A percentile compares a stretch with the other conserved stretches of the same genome.
Evolutionary conservation across 176 grass and related monocot species (phyloP).

Genomic region (Echinochloa phyllopogon): DNA sequence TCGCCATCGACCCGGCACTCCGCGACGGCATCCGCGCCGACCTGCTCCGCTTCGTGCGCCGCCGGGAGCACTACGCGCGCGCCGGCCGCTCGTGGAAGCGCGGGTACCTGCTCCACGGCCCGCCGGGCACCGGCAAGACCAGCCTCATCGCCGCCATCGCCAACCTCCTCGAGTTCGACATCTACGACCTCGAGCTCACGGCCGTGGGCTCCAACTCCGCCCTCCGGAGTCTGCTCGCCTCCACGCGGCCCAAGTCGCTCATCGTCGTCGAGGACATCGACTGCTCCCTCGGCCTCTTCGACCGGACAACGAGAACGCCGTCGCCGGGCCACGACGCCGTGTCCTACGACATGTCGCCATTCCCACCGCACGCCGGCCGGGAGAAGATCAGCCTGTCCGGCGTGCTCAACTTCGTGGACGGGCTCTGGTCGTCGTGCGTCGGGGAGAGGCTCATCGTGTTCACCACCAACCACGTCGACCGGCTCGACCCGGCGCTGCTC

Average conservation of each 20-base stretch:
- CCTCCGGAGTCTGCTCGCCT: conserved; percentile 65
- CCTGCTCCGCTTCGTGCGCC: conserved; percentile 53
- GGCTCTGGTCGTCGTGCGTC: conserved; percentile 83
- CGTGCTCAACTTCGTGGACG: conserved; percentile 82
- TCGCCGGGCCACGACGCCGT: background rate
- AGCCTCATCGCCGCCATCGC: conserved; percentile 84
- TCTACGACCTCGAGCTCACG: conserved; percentile 91
- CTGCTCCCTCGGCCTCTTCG: conserved; percentile 74
- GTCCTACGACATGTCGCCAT: background rate
- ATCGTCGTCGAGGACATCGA: conserved; percentile 84
- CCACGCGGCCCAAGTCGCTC: conserved; percentile 69
- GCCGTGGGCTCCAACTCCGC: conserved; percentile 62
- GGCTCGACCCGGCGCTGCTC: conserved; percentile 69
- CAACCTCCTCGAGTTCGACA: conserved; percentile 87
- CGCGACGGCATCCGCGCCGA: conserved; percentile 56
- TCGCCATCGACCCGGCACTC: conserved; percentile 59
- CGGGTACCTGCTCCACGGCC: conserved; percentile 76
- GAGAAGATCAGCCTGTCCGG: conserved; percentile 67
- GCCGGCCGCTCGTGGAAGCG: conserved; percentile 73
- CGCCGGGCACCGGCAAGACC: conserved; percentile 85
- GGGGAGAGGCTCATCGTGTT: conserved; percentile 76
- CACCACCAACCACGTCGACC: conserved; percentile 71
- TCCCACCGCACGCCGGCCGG: background rate
- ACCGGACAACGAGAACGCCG: conserved; percentile 51
- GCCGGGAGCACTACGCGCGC: conserved; percentile 58